phyloP scores from a whole-genome alignment of 208 protist species.

The Acanthamoeba royreba region DNA sequence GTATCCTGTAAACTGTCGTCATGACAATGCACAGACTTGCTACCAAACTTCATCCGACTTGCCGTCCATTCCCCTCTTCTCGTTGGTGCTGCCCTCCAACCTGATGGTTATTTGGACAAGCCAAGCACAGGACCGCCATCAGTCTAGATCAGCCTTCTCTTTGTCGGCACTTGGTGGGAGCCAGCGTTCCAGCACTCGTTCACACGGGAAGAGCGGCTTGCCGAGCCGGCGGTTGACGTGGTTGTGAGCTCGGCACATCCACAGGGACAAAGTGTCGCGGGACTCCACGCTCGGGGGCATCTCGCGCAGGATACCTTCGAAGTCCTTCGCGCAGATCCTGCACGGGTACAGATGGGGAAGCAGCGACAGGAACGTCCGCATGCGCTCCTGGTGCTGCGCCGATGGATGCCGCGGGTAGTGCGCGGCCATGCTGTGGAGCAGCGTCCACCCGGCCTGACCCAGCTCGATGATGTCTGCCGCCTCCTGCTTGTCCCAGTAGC shows the following conservation, averaged over 20 bases:
- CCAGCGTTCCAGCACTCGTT: not conserved
- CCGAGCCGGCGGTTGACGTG: slow-evolving; percentile 56
- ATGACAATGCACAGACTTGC: too few relatives aligned
- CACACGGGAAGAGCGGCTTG: slow-evolving; percentile 55
- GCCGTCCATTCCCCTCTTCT: too few relatives aligned
- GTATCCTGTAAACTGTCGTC: too few relatives aligned
- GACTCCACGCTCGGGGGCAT: slow-evolving; percentile 37
- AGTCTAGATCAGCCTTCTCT: not conserved
- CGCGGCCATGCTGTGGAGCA: slow-evolving; percentile 60
- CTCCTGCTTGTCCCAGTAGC: slow-evolving; percentile 20
- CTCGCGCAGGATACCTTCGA: not conserved
- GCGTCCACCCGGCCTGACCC: slow-evolving; percentile 50
- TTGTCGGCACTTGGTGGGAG: not conserved
- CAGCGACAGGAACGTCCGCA: slow-evolving; percentile 35
- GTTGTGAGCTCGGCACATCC: slow-evolving; percentile 66
- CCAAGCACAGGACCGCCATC: too few relatives aligned
- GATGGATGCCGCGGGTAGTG: slow-evolving; percentile 52
- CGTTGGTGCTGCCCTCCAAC: too few relatives aligned
- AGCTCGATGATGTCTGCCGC: slow-evolving; percentile 29
- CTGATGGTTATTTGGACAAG: too few relatives aligned
- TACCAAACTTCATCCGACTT: too few relatives aligned
- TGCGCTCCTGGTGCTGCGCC: slow-evolving; percentile 23
- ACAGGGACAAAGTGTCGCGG: slow-evolving; percentile 26
- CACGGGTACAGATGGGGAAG: slow-evolving; percentile 60
- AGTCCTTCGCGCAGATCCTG: slow-evolving; percentile 50